Evolutionary conservation across 1,284 basidiomycete genomes (phyloP).

Genomic region (Cyathus pygmaeus): DNA sequence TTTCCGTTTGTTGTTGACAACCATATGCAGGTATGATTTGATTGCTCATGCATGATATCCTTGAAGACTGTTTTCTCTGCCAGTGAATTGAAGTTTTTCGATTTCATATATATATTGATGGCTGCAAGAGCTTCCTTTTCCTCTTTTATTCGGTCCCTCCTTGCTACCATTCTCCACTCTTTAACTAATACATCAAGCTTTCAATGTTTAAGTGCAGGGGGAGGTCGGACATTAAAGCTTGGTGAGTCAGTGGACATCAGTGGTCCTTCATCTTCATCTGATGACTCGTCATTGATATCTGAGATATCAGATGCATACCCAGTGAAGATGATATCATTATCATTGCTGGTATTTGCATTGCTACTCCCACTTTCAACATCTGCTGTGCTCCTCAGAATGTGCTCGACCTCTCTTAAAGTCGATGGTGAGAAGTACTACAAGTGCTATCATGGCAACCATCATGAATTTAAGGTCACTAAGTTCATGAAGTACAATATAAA

Average conservation of each 20-base stretch:
- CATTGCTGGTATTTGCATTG: no score
- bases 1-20: conserved; percentile 29
- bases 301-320: conserved; percentile 13
- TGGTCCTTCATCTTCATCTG: not conserved
- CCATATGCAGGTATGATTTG: conserved; percentile 33
- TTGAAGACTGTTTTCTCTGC: conserved; percentile 35
- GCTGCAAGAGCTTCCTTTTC: conserved; percentile 7
- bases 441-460: conserved; percentile 29
- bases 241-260: not conserved
- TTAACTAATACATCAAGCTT: conserved; percentile 19
- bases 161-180: not conserved
- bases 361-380: not conserved
- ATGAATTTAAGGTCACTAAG: conserved; percentile 26
- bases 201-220: conserved; percentile 14
- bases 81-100: conserved; percentile 23
- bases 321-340: conserved; percentile 7
- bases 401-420: no score
- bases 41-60: conserved; percentile 33
- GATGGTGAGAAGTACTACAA: conserved; percentile 31
- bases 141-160: not conserved
- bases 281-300: not conserved
- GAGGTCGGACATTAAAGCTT: not conserved
- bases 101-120: conserved; percentile 24
- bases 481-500: conserved; percentile 21
- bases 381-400: no score